A percentile compares a stretch with the other conserved stretches of the same genome.
Evolutionary conservation across 139 green algal genomes (phyloP).

Genomic region (Chlamydomonas sphaeroides): DNA sequence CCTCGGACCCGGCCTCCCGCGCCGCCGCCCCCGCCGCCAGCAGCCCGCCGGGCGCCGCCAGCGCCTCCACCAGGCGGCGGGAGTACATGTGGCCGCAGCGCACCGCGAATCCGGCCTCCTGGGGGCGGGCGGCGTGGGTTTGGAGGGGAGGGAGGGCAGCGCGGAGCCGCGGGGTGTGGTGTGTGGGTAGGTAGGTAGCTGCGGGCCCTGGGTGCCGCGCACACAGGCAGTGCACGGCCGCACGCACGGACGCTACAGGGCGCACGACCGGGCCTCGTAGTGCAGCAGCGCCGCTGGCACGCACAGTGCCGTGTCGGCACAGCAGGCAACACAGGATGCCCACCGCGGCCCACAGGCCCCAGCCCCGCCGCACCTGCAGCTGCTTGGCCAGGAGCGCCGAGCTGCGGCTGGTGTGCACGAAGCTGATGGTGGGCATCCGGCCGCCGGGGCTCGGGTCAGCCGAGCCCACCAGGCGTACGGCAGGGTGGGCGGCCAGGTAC

Average conservation of each 20-base stretch:
- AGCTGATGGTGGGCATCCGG: constrained; percentile 33
- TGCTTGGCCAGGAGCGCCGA: constrained; percentile 2
- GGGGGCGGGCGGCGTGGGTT: too few relatives aligned
- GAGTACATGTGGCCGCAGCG: constrained; percentile 65
- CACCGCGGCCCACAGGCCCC: background rate
- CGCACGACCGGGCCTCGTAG: too few relatives aligned
- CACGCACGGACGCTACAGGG: too few relatives aligned
- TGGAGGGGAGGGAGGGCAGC: too few relatives aligned
- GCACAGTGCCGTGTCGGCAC: too few relatives aligned
- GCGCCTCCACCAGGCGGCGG: constrained; percentile 40
- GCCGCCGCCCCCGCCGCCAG: background rate
- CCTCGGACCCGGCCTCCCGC: background rate
- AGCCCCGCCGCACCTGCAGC: constrained; percentile 14
- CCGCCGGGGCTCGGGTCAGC: background rate
- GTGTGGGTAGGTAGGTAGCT: too few relatives aligned
- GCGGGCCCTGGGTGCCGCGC: too few relatives aligned
- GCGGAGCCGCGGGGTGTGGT: too few relatives aligned
- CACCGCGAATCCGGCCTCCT: constrained; percentile 45
- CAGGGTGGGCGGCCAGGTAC: background rate
- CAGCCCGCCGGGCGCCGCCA: constrained; percentile 17
- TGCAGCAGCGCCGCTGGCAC: too few relatives aligned
- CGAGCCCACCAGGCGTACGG: constrained; percentile 7
- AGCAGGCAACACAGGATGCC: too few relatives aligned
- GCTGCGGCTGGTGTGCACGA: constrained; percentile 12
- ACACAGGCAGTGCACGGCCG: too few relatives aligned